Percentiles rank a stretch among this genome's conserved stretches.
These are phyloP conservation scores for Heimioporus sp. DNA, from an alignment of 768 basidiomycete genomes.

Conservation along the genomic window DNA sequence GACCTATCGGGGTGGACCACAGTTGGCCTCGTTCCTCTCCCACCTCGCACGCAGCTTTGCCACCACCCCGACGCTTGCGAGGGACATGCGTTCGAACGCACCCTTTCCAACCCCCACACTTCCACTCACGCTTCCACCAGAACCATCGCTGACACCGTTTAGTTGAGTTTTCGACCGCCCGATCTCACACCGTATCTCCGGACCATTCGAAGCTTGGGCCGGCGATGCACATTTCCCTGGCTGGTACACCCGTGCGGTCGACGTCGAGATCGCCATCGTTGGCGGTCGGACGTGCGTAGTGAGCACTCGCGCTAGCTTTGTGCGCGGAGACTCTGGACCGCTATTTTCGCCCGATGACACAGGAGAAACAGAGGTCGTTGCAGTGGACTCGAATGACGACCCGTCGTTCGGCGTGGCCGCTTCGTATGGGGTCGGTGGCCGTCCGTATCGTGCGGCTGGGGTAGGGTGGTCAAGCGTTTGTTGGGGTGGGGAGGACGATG, in stretches of 20 bases:
- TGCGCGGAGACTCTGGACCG: conserved; percentile 16
- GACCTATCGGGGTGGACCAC: neutral
- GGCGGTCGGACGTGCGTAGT: neutral
- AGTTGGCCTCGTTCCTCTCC: conserved; percentile 7
- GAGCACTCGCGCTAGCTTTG: conserved; percentile 22
- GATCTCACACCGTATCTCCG: conserved; percentile 5
- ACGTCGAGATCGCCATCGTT: neutral
- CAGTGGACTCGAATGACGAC: neutral
- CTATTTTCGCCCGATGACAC: neutral
- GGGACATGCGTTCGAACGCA: neutral
- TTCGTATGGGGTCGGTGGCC: neutral
- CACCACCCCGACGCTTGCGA: conserved; percentile 14
- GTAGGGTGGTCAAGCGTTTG: neutral
- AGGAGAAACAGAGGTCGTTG: neutral
- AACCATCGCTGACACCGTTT: neutral
- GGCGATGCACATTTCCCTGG: neutral
- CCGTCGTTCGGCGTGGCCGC: neutral
- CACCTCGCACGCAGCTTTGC: conserved; percentile 20
- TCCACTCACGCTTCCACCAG: neutral
- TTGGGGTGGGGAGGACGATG: neutral
- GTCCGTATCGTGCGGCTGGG: conserved; percentile 3
- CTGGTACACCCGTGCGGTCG: neutral
- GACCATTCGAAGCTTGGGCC: conserved; percentile 2
- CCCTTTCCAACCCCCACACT: neutral
- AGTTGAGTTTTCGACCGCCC: neutral